Base-by-base conservation (phyloP, 2,329 filamentous ascomycete genomes). In the Penicillium concentricum region DNA sequence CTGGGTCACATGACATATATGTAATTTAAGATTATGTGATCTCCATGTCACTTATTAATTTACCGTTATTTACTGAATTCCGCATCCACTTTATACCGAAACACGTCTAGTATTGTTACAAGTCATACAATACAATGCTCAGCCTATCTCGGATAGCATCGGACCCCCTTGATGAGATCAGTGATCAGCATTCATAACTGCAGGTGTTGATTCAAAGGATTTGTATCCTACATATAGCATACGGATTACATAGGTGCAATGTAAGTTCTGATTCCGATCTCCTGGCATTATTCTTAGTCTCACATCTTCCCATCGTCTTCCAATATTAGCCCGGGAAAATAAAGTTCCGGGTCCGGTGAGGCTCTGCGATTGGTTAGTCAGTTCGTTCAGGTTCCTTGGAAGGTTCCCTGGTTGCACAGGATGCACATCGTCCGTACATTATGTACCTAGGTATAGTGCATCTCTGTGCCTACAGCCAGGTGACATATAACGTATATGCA, bases 71-170 rank as follows among this genome's bases (percentile, higher is more conserved):
- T 37, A 43, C 34, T 5, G 3, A 3, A 5, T 18, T 28, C 13
- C 5, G 16, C 13, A 12, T 13, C n/a, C 16, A 26, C 22, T 7
- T 2, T 28, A 37, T 7, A 6, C 10, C 8, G 15, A 18, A 7
- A 12, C 12, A 2, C 0, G 28, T 4, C 6, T 16, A 1, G 50
- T 52, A 46, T 46, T 52, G 41, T 45, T 16, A 52, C 38, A 12
- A 4, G 12, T 2, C 20, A 30, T 43, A 51, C 49, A 43, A 30
- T 43, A 51, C 49, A 43, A 38, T 13, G 16, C 50, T 56, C 30
- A 37, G 32, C 10, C 28, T 37, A 39, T 56, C 45, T 62, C 63
- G 63, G 63, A 64, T 63, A 63, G 30, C 54, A 42, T 59, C 61
- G 63, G 58, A 32, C 20, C 24, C 38, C 48, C 38, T 51, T 44